A percentile compares a stretch with the other conserved stretches of the same genome.
phyloP scores from a whole-genome alignment of 768 basidiomycete genomes.

The Lepiota brunneoincarnata region DNA sequence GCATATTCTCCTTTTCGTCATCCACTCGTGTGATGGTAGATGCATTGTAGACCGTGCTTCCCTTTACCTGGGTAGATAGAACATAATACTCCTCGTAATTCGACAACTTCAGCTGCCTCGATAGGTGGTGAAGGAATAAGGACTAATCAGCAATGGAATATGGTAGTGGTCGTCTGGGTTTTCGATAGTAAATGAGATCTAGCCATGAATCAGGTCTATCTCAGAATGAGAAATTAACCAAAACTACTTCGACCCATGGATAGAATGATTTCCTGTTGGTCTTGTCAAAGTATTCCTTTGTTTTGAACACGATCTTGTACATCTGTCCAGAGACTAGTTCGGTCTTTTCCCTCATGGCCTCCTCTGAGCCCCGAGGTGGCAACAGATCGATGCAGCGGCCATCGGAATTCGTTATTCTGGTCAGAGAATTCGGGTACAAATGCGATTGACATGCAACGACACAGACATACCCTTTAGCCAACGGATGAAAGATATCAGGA shows the following conservation, averaged over 20 bases:
- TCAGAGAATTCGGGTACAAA: conserved; percentile 10
- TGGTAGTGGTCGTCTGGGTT: conserved; percentile 84
- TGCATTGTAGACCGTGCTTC: conserved; percentile 29
- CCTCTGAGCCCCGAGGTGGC: conserved; percentile 47
- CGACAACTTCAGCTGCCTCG: conserved; percentile 66
- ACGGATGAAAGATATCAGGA: conserved; percentile 44
- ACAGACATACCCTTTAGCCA: conserved; percentile 61
- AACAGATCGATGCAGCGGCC: conserved; percentile 83
- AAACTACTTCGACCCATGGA: conserved; percentile 82
- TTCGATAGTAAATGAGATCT: conserved; percentile 79
- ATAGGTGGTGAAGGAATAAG: conserved; percentile 90
- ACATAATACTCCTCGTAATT: conserved; percentile 4
- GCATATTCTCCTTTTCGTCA: conserved; percentile 26
- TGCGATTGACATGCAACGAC: neutral
- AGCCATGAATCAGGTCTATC: conserved; percentile 9
- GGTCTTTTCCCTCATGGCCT: conserved; percentile 37
- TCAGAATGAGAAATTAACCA: neutral
- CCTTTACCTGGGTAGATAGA: conserved; percentile 13
- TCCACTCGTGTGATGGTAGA: conserved; percentile 27
- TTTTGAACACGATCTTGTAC: conserved; percentile 87
- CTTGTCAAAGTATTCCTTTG: conserved; percentile 75
- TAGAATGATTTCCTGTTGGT: conserved; percentile 73
- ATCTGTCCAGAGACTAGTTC: conserved; percentile 51
- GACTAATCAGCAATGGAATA: conserved; percentile 88
- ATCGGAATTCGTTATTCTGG: conserved; percentile 73